Percentiles rank a stretch among this genome's conserved stretches.
Conservation (phyloP, 768 basidiomycete species). For the Roridomyces roridus region DNA sequence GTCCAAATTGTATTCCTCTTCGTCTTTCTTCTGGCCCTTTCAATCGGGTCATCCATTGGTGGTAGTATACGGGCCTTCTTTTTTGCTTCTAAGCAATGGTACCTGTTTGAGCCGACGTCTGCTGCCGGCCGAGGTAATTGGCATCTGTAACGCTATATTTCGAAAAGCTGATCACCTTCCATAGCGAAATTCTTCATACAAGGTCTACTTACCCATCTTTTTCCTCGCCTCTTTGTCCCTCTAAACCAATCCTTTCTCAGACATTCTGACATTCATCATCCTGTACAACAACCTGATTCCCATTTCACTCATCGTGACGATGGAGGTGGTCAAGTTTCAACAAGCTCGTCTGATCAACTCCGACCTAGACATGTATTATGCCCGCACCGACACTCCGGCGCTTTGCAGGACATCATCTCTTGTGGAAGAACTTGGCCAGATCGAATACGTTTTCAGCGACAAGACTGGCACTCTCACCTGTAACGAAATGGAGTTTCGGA, state of each 20-base stretch:
- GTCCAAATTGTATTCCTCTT: conserved; percentile 96
- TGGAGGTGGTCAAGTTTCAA: conserved; percentile 99
- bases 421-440: conserved; percentile 98
- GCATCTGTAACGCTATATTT: not conserved
- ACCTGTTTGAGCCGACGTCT: conserved; percentile 70
- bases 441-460: conserved; percentile 95
- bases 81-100: conserved; percentile 89
- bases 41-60: conserved; percentile 91
- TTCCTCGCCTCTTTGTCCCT: conserved; percentile 17
- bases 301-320: conserved; percentile 98
- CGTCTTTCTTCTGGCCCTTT: conserved; percentile 83
- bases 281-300: conserved; percentile 99
- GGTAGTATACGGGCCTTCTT: conserved; percentile 93
- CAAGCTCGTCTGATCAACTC: conserved; percentile 97
- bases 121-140: conserved; percentile 68
- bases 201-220: conserved; percentile 58
- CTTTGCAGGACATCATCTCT: conserved; percentile 97
- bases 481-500: conserved; percentile 98
- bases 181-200: conserved; percentile 82
- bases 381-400: conserved; percentile 93
- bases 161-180: conserved; percentile 1
- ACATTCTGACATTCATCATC: conserved; percentile 98
- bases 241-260: conserved; percentile 43
- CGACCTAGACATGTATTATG: conserved; percentile 98
- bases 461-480: conserved; percentile 95